Conservation (phyloP, 2,329 filamentous ascomycete species). For the Colletotrichum eleusines region DNA sequence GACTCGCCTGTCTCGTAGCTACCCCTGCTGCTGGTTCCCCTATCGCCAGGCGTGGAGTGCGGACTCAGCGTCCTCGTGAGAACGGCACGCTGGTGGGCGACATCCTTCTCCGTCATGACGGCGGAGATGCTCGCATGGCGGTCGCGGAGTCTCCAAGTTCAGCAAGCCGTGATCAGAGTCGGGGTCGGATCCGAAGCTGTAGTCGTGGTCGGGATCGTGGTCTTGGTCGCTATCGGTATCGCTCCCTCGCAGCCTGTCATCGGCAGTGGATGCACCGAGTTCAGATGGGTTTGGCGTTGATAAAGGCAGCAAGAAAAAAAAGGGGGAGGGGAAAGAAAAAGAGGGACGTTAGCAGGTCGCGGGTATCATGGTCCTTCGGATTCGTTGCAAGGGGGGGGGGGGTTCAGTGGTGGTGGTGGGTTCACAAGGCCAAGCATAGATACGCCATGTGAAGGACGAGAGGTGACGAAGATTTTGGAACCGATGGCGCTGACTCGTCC, state of each 20-base stretch:
- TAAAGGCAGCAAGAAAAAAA: not conserved
- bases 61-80: slow-evolving; percentile 35
- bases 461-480: slow-evolving; percentile 38
- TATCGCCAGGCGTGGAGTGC: slow-evolving; percentile 42
- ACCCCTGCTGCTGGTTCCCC: slow-evolving; percentile 52
- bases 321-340: not conserved
- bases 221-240: not conserved
- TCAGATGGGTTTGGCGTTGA: not conserved
- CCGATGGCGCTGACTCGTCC: slow-evolving; percentile 37
- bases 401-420: not conserved
- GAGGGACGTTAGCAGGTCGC: slow-evolving; percentile 28
- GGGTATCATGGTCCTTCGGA: slow-evolving; percentile 24
- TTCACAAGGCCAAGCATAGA: slow-evolving; percentile 14
- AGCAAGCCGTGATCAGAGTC: not conserved
- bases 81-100: slow-evolving; percentile 31
- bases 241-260: not conserved
- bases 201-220: not conserved
- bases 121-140: slow-evolving; percentile 42
- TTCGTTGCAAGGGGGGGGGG: slow-evolving; percentile 33
- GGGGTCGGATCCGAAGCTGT: not conserved
- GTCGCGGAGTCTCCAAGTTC: not conserved
- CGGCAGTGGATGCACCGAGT: not conserved
- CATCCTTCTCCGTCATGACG: slow-evolving; percentile 45
- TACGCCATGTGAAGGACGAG: slow-evolving; percentile 39
- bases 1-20: slow-evolving; percentile 61